phyloP scores from a whole-genome alignment of 2,329 filamentous ascomycete species.

The Pyrenophora tritici-repentis region DNA sequence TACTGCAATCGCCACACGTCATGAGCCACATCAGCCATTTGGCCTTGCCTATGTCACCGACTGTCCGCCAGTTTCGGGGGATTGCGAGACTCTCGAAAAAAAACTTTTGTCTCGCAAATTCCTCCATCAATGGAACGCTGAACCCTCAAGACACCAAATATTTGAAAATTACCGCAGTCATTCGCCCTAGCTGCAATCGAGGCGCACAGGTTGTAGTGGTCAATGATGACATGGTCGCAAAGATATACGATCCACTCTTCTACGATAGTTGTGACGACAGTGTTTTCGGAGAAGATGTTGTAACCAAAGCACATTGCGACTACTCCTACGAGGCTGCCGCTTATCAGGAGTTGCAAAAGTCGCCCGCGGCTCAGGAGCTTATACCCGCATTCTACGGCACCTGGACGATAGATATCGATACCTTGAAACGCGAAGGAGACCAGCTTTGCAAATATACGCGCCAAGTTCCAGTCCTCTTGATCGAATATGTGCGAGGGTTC shows the following conservation, averaged over 20 bases:
- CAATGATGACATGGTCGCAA: slow-evolving; percentile 2
- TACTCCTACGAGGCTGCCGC: slow-evolving; percentile 1
- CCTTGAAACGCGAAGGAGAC: neutral
- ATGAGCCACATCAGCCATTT: neutral
- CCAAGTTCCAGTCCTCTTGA: neutral
- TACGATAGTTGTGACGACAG: neutral
- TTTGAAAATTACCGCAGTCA: neutral
- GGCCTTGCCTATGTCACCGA: neutral
- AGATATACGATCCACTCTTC: slow-evolving; percentile 6
- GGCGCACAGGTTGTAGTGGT: neutral
- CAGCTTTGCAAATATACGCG: neutral
- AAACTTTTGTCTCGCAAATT: neutral
- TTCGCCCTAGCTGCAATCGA: neutral
- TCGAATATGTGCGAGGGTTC: neutral
- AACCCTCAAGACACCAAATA: neutral
- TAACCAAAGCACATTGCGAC: neutral
- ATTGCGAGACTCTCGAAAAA: neutral
- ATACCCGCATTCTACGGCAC: slow-evolving; percentile 1
- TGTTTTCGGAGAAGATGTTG: neutral
- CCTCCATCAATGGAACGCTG: neutral
- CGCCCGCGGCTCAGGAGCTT: neutral
- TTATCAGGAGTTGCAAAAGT: neutral
- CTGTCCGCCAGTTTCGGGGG: neutral
- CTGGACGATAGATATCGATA: neutral
- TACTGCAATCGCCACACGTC: neutral